Conservation (phyloP, 1,139 yeast species). For the Pichia sp. region DNA sequence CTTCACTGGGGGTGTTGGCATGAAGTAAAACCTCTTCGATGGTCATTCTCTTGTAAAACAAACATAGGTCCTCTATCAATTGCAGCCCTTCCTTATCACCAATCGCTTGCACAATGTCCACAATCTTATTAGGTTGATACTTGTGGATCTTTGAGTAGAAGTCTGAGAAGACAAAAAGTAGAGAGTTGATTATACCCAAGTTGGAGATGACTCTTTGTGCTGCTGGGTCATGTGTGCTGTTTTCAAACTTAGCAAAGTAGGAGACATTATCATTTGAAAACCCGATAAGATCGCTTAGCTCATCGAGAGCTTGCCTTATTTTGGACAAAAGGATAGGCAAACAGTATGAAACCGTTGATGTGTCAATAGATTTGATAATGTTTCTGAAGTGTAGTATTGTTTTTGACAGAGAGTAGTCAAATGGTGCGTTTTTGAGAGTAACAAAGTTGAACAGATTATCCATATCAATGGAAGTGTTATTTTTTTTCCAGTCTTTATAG, state of each 20-base stretch:
- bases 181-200: constrained; percentile 27
- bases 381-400: constrained; percentile 48
- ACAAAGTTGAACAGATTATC: constrained; percentile 39
- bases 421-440: constrained; percentile 46
- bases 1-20: constrained; percentile 38
- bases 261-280: constrained; percentile 26
- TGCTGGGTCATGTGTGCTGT: constrained; percentile 1
- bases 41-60: constrained; percentile 41
- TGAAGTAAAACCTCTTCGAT: constrained; percentile 53
- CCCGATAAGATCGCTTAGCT: constrained; percentile 29
- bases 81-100: constrained; percentile 32
- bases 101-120: constrained; percentile 41
- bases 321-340: constrained; percentile 27
- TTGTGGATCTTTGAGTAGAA: constrained; percentile 46
- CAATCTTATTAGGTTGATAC: constrained; percentile 41
- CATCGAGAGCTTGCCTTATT: constrained; percentile 31
- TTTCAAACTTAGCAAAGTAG: constrained; percentile 30
- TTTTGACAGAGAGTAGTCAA: constrained; percentile 51
- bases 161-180: constrained; percentile 35
- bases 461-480: constrained; percentile 36
- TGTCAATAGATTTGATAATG: constrained; percentile 49
- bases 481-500: constrained; percentile 42
- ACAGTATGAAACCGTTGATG: constrained; percentile 46
- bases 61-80: constrained; percentile 33
- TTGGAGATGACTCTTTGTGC: constrained; percentile 25